Evolutionary conservation across 495 filamentous ascomycete genomes (phyloP).

Genomic region (Aspergillus bertholletiae): DNA sequence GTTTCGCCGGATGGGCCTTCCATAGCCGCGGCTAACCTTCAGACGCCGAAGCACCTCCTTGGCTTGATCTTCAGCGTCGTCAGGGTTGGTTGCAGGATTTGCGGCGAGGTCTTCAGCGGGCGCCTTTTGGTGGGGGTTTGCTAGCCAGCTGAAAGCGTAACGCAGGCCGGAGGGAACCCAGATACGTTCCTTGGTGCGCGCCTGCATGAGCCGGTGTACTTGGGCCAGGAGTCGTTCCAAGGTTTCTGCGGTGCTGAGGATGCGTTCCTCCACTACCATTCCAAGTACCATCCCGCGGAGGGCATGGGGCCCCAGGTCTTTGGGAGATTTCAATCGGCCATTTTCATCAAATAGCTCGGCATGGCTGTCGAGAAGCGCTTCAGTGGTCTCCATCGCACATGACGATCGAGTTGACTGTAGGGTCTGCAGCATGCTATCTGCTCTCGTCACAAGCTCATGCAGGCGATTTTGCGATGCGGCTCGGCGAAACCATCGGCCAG

Average conservation of each 20-base stretch:
- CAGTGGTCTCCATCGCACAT: constrained; percentile 7
- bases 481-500: constrained; percentile 9
- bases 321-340: neutral
- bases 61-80: constrained; percentile 1
- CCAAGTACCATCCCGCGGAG: constrained; percentile 13
- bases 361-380: constrained; percentile 8
- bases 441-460: neutral
- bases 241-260: constrained; percentile 9
- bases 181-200: constrained; percentile 2
- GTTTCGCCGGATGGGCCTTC: neutral
- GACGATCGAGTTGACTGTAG: constrained; percentile 2
- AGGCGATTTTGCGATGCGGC: neutral
- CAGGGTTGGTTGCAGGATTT: constrained; percentile 4
- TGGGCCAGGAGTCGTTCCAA: constrained; percentile 6
- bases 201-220: neutral
- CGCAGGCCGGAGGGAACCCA: constrained; percentile 13
- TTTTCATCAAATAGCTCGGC: constrained; percentile 12
- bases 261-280: constrained; percentile 21
- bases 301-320: constrained; percentile 5
- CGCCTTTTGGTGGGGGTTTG: neutral
- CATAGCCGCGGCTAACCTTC: constrained; percentile 11
- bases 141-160: constrained; percentile 11
- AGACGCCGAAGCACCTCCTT: constrained; percentile 13
- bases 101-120: neutral
- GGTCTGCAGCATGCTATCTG: neutral